phyloP scores from a whole-genome alignment of 495 filamentous ascomycete species.

The Talaromyces nanjingensis region DNA sequence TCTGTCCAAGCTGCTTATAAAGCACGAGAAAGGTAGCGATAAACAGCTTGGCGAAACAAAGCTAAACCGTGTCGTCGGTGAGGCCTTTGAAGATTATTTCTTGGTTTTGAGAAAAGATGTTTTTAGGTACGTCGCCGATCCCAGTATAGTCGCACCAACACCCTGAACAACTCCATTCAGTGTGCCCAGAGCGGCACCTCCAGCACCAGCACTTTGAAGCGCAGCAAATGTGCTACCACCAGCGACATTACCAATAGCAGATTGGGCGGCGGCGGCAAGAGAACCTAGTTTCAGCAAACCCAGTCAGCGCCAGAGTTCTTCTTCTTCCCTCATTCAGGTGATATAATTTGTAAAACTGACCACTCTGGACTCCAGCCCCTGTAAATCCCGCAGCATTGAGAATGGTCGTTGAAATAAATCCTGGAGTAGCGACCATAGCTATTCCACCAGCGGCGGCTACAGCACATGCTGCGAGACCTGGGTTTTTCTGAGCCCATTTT shows the following conservation, averaged over 20 bases:
- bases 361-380: no score
- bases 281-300: not conserved
- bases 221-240: not conserved
- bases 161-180: not conserved
- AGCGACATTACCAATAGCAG: not conserved
- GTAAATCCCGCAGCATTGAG: no score
- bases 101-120: not conserved
- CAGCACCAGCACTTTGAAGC: conserved; percentile 3
- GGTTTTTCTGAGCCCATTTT: not conserved
- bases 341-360: no score
- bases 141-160: not conserved
- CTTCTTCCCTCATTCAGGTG: no score
- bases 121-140: not conserved
- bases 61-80: not conserved
- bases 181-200: not conserved
- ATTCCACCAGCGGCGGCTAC: not conserved
- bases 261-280: not conserved
- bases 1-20: not conserved
- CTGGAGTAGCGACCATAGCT: not conserved
- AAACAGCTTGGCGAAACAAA: not conserved
- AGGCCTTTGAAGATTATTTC: not conserved
- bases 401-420: not conserved
- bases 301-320: no score
- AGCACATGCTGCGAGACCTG: not conserved
- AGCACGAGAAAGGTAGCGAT: not conserved